Base-by-base conservation (phyloP, 148 eudicot species). In the Amaranthus hypochondriacus region DNA sequence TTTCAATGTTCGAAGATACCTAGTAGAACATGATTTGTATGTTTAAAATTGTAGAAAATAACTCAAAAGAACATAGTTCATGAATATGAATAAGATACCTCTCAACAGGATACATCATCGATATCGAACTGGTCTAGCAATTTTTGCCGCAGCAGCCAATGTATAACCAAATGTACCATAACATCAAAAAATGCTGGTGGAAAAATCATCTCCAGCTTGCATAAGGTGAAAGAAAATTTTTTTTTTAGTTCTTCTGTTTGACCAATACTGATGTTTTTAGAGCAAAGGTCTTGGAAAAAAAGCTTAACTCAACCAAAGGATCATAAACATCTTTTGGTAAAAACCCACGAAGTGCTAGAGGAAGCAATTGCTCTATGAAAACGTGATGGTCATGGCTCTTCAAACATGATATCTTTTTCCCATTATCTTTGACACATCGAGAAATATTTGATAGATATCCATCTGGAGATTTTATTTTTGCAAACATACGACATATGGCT, bases 311-410 rank as follows among this genome's bases (percentile, higher is more conserved):
- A 28, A 28, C 39, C 39, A 28, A 28, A 28, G 39, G 39, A 28
- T 28, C 39, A 28, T 28, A 28, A 28, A 28, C 39, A 28, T 28
- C 39, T 28, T 28, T 28, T 28, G 39, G 39, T 28, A 28, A 28
- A 28, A 28, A 28, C 39, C 39, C 39, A 28, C 39, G 39, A 28
- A 28, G 39, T 28, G 39, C 39, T 49, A 62, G 5, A 0, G 68
- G 59, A 49, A 73, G 58, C 6, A 73, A 46, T 48, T 73, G 75
- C 48, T 73, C 75, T 18, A 73, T 71, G 58, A 71, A 9, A 39
- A 51, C 56, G 8, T 64, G 58, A 55, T 62, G 76, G 7, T 42
- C 48, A 53, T 74, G 66, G 42, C 62, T 74, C 43, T 48, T 64
- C 49, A 28, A 73, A 28, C 39, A 28, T 28, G 39, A 28, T 28